Percentiles rank a stretch among this genome's conserved stretches.
These are phyloP conservation scores for Fusarium fracticaudum DNA, from an alignment of 2,329 filamentous ascomycete genomes.

Conservation along the genomic window DNA sequence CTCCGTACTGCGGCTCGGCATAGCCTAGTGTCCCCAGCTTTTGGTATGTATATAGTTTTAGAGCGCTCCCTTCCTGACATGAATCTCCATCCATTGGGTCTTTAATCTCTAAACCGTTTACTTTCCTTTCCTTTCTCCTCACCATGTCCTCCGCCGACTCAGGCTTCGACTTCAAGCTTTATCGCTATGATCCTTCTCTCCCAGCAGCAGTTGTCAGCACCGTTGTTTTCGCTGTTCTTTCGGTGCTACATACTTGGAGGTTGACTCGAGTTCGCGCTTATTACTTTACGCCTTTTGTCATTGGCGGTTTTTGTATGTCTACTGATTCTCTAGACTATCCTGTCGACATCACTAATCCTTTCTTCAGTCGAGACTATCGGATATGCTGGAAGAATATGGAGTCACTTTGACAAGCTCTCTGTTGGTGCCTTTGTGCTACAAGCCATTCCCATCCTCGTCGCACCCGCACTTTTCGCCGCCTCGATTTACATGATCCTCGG, in stretches of 20 bases:
- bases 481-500: conserved; percentile 23
- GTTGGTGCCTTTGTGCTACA: conserved; percentile 3
- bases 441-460: conserved; percentile 17
- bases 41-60: neutral
- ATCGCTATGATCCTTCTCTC: conserved; percentile 2
- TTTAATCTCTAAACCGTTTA: neutral
- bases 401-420: neutral
- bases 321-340: rapidly evolving
- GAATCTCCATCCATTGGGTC: neutral
- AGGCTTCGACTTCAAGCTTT: conserved; percentile 9
- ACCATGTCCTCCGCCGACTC: neutral
- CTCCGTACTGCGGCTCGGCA: neutral
- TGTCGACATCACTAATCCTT: neutral
- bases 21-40: neutral
- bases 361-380: neutral
- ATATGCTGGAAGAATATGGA: conserved; percentile 13
- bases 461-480: conserved; percentile 5
- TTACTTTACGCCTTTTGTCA: conserved; percentile 1
- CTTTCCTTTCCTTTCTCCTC: rapidly evolving
- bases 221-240: neutral
- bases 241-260: neutral
- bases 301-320: neutral
- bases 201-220: conserved; percentile 3
- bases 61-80: neutral
- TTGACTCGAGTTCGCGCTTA: neutral